Evolutionary conservation across 2,329 filamentous ascomycete species (phyloP).

Genomic region (Leptographium wingfieldii): DNA sequence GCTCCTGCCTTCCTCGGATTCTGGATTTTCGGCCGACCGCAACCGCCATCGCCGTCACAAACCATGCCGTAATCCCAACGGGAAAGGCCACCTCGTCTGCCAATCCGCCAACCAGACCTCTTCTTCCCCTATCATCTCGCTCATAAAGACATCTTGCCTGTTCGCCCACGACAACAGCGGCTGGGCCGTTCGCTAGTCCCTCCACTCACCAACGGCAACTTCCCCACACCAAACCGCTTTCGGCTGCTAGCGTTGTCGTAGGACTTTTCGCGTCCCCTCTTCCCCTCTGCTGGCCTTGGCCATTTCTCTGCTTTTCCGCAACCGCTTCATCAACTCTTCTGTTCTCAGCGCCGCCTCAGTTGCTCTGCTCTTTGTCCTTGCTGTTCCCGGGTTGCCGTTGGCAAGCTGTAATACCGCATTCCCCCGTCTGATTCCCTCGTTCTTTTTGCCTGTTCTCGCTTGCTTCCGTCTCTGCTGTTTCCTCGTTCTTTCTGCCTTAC

Average conservation of each 20-base stretch:
- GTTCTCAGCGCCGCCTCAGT: not conserved
- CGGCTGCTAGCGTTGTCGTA: conserved; percentile 1
- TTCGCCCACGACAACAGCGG: not conserved
- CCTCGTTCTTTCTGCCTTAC: not conserved
- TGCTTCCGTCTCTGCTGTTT: not conserved
- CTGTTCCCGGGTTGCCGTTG: not conserved
- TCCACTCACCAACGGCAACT: conserved; percentile 3
- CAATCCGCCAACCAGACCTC: not conserved
- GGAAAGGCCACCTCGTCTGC: not conserved
- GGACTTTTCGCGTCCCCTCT: conserved; percentile 1
- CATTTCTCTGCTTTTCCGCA: not conserved
- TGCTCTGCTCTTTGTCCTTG: not conserved
- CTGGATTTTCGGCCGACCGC: not conserved
- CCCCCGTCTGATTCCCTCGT: not conserved
- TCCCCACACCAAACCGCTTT: conserved; percentile 10
- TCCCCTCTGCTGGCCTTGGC: not conserved
- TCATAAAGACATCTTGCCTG: not conserved
- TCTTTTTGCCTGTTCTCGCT: not conserved
- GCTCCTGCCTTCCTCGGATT: not conserved
- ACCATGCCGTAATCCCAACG: not conserved
- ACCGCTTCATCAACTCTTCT: not conserved
- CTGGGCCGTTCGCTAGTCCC: not conserved
- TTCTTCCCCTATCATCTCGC: not conserved
- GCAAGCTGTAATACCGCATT: not conserved
- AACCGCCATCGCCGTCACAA: not conserved